Evolutionary conservation across 2,329 filamentous ascomycete species (phyloP).

Genomic region (Tolypocladium cylindrosporum): DNA sequence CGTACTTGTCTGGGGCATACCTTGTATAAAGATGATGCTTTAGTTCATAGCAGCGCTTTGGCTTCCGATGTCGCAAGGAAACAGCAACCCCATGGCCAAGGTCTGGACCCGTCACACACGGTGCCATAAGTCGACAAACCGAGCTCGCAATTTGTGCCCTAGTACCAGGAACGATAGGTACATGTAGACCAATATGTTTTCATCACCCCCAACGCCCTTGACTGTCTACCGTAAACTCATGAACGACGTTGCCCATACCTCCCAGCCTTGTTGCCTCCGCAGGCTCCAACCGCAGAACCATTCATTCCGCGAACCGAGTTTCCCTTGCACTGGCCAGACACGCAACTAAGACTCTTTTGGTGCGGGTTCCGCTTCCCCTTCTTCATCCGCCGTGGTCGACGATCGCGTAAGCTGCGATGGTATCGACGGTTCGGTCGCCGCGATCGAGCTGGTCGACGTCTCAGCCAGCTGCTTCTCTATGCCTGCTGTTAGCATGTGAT

Average conservation of each 20-base stretch:
- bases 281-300: not conserved
- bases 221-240: not conserved
- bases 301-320: not conserved
- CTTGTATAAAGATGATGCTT: not conserved
- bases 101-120: not conserved
- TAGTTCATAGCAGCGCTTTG: not conserved
- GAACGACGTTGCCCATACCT: not conserved
- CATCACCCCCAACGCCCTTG: not conserved
- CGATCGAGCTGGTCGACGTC: slow-evolving; percentile 17
- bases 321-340: not conserved
- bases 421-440: slow-evolving; percentile 34
- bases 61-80: not conserved
- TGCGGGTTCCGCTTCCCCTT: slow-evolving; percentile 8
- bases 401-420: slow-evolving; percentile 38
- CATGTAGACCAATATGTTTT: not conserved
- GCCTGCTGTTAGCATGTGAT: slow-evolving; percentile 11
- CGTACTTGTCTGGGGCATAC: not conserved
- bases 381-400: slow-evolving; percentile 33
- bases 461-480: slow-evolving; percentile 41
- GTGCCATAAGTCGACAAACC: not conserved
- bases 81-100: not conserved
- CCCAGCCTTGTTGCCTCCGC: no score
- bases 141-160: not conserved
- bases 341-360: slow-evolving; percentile 6
- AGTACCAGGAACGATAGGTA: not conserved